phyloP scores from a whole-genome alignment of 495 filamentous ascomycete genomes.

The Thermothielavioides terrestris region DNA sequence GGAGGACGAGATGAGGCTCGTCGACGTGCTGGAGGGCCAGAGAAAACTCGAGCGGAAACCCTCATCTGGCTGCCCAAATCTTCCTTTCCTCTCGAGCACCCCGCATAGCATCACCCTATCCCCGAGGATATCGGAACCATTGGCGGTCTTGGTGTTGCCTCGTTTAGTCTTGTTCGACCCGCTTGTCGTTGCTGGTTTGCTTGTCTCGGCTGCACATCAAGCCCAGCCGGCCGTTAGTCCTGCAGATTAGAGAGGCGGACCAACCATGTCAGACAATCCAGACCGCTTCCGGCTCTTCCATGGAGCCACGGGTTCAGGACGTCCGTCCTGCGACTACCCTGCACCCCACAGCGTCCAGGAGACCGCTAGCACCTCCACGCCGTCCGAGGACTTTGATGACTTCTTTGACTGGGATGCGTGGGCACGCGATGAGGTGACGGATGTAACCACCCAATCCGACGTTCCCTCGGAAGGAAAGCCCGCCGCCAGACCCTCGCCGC shows the following conservation, averaged over 20 bases:
- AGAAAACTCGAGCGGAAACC: conserved; percentile 7
- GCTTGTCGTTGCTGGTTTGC: conserved; percentile 2
- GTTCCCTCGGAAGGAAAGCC: conserved; percentile 5
- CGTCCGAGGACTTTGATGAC: conserved; percentile 4
- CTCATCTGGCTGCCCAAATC: conserved; percentile 4
- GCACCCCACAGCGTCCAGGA: conserved; percentile 4
- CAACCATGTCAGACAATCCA: conserved; percentile 15
- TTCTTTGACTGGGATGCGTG: conserved; percentile 15
- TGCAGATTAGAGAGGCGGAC: conserved; percentile 4
- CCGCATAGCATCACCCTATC: conserved; percentile 6
- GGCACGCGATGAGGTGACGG: conserved; percentile 1
- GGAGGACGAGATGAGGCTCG: conserved; percentile 5
- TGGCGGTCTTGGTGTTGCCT: conserved; percentile 13
- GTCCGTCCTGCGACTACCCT: not conserved
- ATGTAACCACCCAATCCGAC: conserved; percentile 16
- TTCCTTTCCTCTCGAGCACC: conserved; percentile 3
- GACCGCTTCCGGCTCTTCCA: conserved; percentile 7
- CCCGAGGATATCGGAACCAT: conserved; percentile 2
- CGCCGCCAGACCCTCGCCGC: conserved; percentile 3
- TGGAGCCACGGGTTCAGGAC: conserved; percentile 5
- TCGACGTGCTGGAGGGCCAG: not conserved
- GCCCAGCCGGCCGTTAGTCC: conserved; percentile 6
- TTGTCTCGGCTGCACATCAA: conserved; percentile 13
- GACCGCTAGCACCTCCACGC: conserved; percentile 4
- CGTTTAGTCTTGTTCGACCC: conserved; percentile 10